Evolutionary conservation across 495 filamentous ascomycete genomes (phyloP).

Genomic region (Daldinia grandis): DNA sequence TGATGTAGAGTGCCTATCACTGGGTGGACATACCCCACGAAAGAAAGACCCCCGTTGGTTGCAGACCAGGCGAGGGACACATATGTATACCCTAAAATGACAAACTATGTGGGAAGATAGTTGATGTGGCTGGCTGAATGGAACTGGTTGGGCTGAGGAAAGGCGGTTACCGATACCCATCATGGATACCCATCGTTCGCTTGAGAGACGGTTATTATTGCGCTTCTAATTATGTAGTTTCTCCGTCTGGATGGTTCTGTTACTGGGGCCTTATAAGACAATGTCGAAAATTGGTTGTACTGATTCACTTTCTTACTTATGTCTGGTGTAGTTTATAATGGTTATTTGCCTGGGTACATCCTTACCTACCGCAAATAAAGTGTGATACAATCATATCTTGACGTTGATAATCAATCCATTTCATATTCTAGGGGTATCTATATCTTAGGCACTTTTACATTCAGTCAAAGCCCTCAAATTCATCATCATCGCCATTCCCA

Average conservation of each 20-base stretch:
- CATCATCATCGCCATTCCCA: conserved; percentile 42
- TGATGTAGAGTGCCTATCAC: background rate
- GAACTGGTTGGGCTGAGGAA: background rate
- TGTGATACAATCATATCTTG: background rate
- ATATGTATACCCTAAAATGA: conserved; percentile 9
- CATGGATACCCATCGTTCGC: conserved; percentile 39
- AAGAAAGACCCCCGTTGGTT: conserved; percentile 1
- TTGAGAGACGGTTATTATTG: conserved; percentile 17
- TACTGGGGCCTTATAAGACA: background rate
- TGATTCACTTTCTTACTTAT: too few species aligned
- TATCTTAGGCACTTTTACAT: background rate
- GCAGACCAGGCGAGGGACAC: background rate
- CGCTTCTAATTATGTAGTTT: conserved; percentile 15
- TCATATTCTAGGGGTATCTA: conserved; percentile 28
- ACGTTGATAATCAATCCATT: background rate
- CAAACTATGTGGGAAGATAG: background rate
- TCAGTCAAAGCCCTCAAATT: conserved; percentile 57
- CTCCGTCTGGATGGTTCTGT: background rate
- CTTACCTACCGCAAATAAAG: too few species aligned
- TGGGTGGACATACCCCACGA: conserved; percentile 1
- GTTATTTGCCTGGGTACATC: too few species aligned
- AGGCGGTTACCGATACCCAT: conserved; percentile 28
- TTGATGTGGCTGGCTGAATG: background rate
- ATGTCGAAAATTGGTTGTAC: too few species aligned
- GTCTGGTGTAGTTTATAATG: too few species aligned